Evolutionary conservation across 805 yeast genomes (phyloP).

Genomic region (Ogataea naganishii): DNA sequence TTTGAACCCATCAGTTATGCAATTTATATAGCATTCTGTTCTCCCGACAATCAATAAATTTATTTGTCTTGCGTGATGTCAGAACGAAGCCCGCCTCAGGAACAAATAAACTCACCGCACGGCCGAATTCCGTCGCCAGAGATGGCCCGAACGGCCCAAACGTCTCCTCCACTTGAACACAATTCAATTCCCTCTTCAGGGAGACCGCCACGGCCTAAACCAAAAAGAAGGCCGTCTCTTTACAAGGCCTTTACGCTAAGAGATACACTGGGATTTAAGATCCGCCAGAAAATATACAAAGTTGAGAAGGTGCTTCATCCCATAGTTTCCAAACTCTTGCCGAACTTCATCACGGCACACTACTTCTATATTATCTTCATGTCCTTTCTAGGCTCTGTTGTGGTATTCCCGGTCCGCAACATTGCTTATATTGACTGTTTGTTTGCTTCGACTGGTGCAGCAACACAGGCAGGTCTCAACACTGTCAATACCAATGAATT

Average conservation of each 20-base stretch:
- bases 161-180: too few relatives aligned
- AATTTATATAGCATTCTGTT: too few relatives aligned
- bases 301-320: constrained; percentile 33
- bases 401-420: constrained; percentile 69
- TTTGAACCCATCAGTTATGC: too few relatives aligned
- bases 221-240: constrained; percentile 1
- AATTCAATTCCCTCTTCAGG: constrained; percentile 1
- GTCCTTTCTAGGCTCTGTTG: constrained; percentile 60
- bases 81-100: too few relatives aligned
- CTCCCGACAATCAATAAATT: too few relatives aligned
- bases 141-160: too few relatives aligned
- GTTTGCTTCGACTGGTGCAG: constrained; percentile 66
- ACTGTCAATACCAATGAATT: constrained; percentile 62
- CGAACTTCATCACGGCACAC: constrained; percentile 57
- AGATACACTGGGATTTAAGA: constrained; percentile 19
- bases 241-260: constrained; percentile 4
- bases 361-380: constrained; percentile 59
- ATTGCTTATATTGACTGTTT: constrained; percentile 67
- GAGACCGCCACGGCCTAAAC: constrained; percentile 2
- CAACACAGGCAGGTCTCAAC: constrained; percentile 90
- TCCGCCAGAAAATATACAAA: constrained; percentile 28
- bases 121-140: too few relatives aligned
- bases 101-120: too few relatives aligned
- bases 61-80: too few relatives aligned
- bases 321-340: constrained; percentile 30